A percentile compares a stretch with the other conserved stretches of the same genome.
These are phyloP conservation scores for Madurella fahalii DNA, from an alignment of 2,329 filamentous ascomycete species.

Conservation along the genomic window DNA sequence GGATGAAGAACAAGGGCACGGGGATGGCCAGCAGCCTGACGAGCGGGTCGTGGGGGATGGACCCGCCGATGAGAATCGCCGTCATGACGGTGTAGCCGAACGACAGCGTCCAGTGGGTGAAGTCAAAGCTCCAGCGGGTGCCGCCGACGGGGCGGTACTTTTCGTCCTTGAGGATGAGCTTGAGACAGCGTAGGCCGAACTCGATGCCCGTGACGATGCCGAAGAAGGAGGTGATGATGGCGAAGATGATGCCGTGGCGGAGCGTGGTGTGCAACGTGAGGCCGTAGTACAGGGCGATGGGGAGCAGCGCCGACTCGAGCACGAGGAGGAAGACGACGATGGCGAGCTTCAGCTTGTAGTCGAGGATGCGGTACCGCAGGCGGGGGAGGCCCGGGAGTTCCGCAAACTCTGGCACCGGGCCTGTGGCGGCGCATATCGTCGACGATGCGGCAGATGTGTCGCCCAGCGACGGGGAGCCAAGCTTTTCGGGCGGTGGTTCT, in stretches of 20 bases:
- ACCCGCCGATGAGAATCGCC: conserved; percentile 46
- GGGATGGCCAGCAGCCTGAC: conserved; percentile 50
- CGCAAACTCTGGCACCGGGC: conserved; percentile 4
- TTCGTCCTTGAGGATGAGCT: conserved; percentile 45
- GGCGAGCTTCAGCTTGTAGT: conserved; percentile 41
- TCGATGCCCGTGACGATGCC: conserved; percentile 53
- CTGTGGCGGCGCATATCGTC: not conserved
- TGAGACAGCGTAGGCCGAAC: conserved; percentile 46
- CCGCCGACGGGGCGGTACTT: conserved; percentile 49
- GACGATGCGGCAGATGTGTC: not conserved
- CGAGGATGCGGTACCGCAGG: conserved; percentile 36
- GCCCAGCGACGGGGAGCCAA: not conserved
- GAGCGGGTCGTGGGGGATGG: conserved; percentile 46
- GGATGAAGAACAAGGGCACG: conserved; percentile 47
- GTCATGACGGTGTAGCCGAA: conserved; percentile 48
- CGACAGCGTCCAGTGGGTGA: conserved; percentile 43
- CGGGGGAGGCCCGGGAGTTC: conserved; percentile 25
- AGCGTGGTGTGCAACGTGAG: conserved; percentile 38
- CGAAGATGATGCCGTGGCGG: conserved; percentile 42
- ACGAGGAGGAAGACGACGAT: conserved; percentile 45
- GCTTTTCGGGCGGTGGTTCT: no score
- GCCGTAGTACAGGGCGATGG: conserved; percentile 50
- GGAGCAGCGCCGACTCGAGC: conserved; percentile 45
- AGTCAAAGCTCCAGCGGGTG: conserved; percentile 47
- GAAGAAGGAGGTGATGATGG: conserved; percentile 52